Evolutionary conservation across 1,139 yeast species (phyloP), one percentile per base, ranked within the genome.

Genomic region (Yamadazyma mexicana): DNA sequence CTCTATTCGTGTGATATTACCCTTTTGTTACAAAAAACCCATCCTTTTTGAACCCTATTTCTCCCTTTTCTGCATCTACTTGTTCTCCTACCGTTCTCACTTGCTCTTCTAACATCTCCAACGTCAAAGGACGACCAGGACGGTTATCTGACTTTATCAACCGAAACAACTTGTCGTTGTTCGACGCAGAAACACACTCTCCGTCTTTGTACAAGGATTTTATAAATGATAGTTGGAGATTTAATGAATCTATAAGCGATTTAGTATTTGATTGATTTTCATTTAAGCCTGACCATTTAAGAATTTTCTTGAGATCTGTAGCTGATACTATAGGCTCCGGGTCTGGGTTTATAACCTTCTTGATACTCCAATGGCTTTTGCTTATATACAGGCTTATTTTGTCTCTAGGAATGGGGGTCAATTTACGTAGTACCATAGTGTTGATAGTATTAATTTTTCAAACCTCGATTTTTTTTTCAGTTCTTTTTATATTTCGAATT

Each of bases 261-360:
- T 51, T 18, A 17, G 34, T 59, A 60, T 1, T 44, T 37, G 18
- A 60, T 47, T 17, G 55, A 11, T 20, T 35, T 51, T 16, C 38
- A 5, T 66, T 59, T 5, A 79, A 50, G 0, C 83, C 83, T 0
- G 81, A 75, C 18, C 76, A 46, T 40, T 60, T 58, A 30, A 76
- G 54, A 48, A 77, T 54, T 47, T 65, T 67, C 15, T 47, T 40
- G 12, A 67, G 54, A 0, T 51, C 48, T 8, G 43, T 41, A 5
- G 54, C 39, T 9, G 38, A 31, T 8, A 46, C 39, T 4, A 34
- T 34, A 2, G 34, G 28, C 5, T 40, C 39, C 9, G 43, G 37
- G 34, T 37, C 35, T 10, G 44, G 42, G 20, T 51, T 37, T 14
- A 60, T 50, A 14, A 64, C 47, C 5, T 54, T 58, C 26, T 50